Evolutionary conservation across 139 green algal genomes (phyloP).

Genomic region (Pleodorina starrii): DNA sequence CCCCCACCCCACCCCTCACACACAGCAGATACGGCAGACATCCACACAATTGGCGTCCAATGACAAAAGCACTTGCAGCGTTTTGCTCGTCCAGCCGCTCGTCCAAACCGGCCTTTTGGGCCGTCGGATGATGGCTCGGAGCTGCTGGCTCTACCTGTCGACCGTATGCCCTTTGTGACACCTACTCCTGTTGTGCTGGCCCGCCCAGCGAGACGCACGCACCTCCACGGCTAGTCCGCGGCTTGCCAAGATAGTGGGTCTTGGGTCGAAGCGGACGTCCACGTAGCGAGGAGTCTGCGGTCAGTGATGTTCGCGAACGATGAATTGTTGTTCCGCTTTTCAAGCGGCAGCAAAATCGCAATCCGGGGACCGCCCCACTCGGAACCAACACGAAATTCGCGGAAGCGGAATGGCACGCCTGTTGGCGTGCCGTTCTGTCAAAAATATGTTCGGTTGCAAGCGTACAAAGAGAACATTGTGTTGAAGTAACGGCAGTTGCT

Average conservation of each 20-base stretch:
- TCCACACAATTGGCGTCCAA: not conserved
- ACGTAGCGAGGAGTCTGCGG: conserved; percentile 12
- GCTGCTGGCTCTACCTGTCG: not conserved
- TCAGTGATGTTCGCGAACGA: not conserved
- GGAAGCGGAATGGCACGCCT: not conserved
- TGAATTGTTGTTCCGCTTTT: not conserved
- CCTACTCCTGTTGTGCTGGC: not conserved
- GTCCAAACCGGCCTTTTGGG: not conserved
- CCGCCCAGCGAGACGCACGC: not conserved
- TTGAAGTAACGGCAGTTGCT: not conserved
- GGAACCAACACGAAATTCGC: not conserved
- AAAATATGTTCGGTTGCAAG: not conserved
- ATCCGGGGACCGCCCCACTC: not conserved
- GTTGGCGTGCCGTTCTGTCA: not conserved
- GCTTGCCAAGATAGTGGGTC: not conserved
- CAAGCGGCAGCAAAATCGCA: not conserved
- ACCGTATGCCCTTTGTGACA: not conserved
- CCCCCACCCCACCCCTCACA: no score
- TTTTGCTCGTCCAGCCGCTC: not conserved
- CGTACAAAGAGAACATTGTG: not conserved
- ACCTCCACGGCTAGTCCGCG: not conserved
- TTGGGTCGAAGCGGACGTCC: conserved; percentile 6
- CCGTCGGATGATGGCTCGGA: not conserved
- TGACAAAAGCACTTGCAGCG: not conserved
- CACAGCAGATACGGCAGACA: no score